Evolutionary conservation across 345 rosid genomes (phyloP), one percentile per base, ranked within the genome.

Genomic region (Garcia nutans): DNA sequence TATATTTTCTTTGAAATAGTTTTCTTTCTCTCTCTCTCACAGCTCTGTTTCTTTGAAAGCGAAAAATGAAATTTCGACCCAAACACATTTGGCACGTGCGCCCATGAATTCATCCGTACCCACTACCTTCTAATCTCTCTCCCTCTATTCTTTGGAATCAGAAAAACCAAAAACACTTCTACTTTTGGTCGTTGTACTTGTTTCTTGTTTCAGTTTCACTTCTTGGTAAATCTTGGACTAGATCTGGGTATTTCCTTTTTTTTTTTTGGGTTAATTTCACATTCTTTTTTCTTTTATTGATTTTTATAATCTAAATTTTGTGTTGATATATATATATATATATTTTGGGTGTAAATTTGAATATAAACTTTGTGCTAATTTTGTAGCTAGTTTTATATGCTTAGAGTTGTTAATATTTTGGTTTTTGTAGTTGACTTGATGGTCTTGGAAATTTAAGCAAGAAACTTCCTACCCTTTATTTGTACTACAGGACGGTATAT

Each of bases 391-490:
- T 8, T 33, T n/a, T 10, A 65, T 8, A 41, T 17, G 26, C 19
- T 6, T 66, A 22, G 74, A 19, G 66, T 22, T 50, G 61, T 52
- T 50, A 31, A 50, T 22, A 13, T 68, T 24, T 26, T 68, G 56
- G 72, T 52, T 49, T 17, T 65, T 71, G 15, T 65, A 63, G 76
- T 74, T 79, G 78, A 74, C 68, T 74, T 54, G 77, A 70, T 79
- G 82, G 82, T 68, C 75, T 26, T 74, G 60, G 78, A 70, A 79
- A 74, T 74, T 74, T 65, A 74, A 74, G 75, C 37, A 60, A 22
- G 58, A 74, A 73, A 70, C 8, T 68, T 74, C 47, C 23, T 41
- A 19, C 49, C 11, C 5, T 17, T 49, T 49, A n/a, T 64, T 50
- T 20, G 65, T 54, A 7, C 17, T 64, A 1, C 23, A 28, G 58